These are phyloP conservation scores for Penicillium sp. DNA, from an alignment of 2,329 filamentous ascomycete species.

Conservation along the genomic window DNA sequence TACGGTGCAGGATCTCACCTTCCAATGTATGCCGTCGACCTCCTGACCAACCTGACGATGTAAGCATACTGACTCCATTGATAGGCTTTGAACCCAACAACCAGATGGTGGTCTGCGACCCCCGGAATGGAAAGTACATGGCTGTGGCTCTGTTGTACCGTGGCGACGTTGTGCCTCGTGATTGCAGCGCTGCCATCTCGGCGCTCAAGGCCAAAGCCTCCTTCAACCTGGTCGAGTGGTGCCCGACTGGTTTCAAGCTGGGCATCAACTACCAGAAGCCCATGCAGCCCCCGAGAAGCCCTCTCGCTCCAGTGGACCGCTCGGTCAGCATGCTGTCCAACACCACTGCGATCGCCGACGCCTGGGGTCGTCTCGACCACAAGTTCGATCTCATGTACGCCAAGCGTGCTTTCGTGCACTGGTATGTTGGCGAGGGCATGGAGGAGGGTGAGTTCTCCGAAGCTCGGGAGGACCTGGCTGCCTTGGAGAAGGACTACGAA, in stretches of 20 bases:
- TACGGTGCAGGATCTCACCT: conserved; percentile 69
- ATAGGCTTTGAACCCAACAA: conserved; percentile 62
- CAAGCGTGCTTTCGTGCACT: conserved; percentile 65
- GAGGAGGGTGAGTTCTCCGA: conserved; percentile 87
- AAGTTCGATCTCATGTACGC: conserved; percentile 67
- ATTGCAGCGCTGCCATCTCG: conserved; percentile 55
- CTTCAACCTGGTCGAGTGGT: conserved; percentile 64
- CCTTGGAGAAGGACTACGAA: conserved; percentile 80
- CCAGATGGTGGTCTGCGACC: conserved; percentile 65
- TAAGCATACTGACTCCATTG: conserved; percentile 7
- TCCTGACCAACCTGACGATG: background rate
- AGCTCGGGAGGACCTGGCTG: conserved; percentile 77
- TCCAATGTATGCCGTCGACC: conserved; percentile 49
- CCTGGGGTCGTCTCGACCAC: conserved; percentile 59
- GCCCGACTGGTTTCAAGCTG: conserved; percentile 63
- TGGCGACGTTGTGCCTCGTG: conserved; percentile 59
- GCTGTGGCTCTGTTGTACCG: conserved; percentile 61
- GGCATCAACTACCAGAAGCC: conserved; percentile 62
- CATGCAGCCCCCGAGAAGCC: conserved; percentile 48
- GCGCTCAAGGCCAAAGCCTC: conserved; percentile 59
- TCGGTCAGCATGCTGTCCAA: conserved; percentile 60
- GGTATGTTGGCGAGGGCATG: conserved; percentile 84
- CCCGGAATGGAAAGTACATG: conserved; percentile 64
- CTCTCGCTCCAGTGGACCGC: conserved; percentile 51
- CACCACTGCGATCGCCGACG: conserved; percentile 61